Evolutionary conservation across 148 eudicot species (phyloP), one percentile per base, ranked within the genome.

Genomic region (Chenopodium album): DNA sequence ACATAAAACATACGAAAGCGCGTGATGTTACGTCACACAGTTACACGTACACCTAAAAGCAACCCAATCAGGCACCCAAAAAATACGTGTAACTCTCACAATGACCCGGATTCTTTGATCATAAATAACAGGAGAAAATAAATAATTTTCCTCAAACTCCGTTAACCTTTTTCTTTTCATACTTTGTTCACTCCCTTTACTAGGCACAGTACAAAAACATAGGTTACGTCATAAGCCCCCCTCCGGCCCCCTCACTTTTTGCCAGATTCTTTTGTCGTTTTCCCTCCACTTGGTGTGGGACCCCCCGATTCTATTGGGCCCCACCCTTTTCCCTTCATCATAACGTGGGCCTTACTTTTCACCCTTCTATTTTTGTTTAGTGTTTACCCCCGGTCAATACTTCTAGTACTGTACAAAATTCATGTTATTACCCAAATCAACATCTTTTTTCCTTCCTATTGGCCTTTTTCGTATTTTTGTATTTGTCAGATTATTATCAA

Each of bases 231-330:
- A 77, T 56, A n/a, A 22, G 65, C 20, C 23, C 46, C 14, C 2
- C 71, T 62, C 65, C 14, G 65, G 13, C n/a, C 46, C 16, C 44
- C 71, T 76, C 72, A 59, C 86, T 80, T 84, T 80, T 76, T 84
- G 74, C 83, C 86, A 80, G 81, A 67, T 74, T 80, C 81, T 71
- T 65, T 77, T 80, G 86, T 86, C 88, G 81, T 80, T 77, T 80
- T 44, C 62, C 60, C 50, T 71, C 82, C 80, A 60, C 76, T 41
- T 59, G 67, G 71, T 26, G 81, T 64, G 82, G 88, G 85, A 16
- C 86, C 88, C 78, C 4, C 3, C 54, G 19, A 83, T 75, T 73
- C 73, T 1, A 2, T 50, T 66, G 80, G 88, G 84, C 60, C 79
- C 88, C 75, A 37, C 78, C 26, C 13, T 4, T 34, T 44, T 1